These are phyloP conservation scores for Melampsora abietis-canadensis DNA, from an alignment of 1,284 basidiomycete genomes.

Conservation along the genomic window DNA sequence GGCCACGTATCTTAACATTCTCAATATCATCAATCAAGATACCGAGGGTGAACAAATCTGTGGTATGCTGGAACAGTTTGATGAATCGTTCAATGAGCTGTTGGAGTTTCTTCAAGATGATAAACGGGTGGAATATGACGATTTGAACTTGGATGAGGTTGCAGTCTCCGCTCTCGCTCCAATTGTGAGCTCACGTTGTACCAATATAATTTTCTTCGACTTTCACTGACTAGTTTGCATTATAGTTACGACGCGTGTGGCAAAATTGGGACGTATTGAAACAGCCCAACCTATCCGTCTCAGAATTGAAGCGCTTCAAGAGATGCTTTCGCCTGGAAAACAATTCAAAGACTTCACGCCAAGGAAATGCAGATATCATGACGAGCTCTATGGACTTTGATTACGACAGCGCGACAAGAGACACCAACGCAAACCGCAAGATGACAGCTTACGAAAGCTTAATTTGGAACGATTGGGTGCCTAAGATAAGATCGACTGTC, in stretches of 20 bases:
- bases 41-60: constrained; percentile 56
- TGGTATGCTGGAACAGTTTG: constrained; percentile 67
- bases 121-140: constrained; percentile 49
- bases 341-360: constrained; percentile 15
- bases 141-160: constrained; percentile 70
- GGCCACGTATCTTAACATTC: constrained; percentile 17
- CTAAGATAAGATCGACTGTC: constrained; percentile 80
- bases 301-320: constrained; percentile 65
- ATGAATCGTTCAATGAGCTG: constrained; percentile 68
- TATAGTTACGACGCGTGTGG: constrained; percentile 63
- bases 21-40: constrained; percentile 28
- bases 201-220: constrained; percentile 45
- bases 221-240: constrained; percentile 44
- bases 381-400: constrained; percentile 12
- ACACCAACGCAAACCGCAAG: constrained; percentile 45
- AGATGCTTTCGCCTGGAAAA: constrained; percentile 61
- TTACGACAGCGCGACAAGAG: constrained; percentile 6
- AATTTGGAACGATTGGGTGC: constrained; percentile 91
- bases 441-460: constrained; percentile 96
- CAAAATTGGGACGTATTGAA: constrained; percentile 69
- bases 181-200: constrained; percentile 58
- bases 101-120: constrained; percentile 74
- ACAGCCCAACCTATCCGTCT: constrained; percentile 62
- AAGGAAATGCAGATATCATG: constrained; percentile 36
- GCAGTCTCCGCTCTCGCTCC: constrained; percentile 85